phyloP scores from a whole-genome alignment of 345 rosid species.

The Melaleuca alternifolia region DNA sequence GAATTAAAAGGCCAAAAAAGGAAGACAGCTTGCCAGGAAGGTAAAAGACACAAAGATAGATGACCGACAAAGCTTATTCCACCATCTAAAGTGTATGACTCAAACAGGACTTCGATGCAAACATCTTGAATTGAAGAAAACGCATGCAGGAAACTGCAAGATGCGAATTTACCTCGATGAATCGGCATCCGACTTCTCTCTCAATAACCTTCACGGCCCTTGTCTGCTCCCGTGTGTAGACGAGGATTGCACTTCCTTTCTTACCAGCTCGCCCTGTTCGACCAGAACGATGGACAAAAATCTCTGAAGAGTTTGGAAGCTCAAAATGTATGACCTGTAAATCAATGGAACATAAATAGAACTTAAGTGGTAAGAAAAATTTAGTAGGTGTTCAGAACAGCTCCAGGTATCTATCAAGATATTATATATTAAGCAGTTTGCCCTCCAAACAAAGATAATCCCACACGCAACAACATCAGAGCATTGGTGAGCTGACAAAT shows the following conservation, averaged over 20 bases:
- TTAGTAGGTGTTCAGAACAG: not conserved
- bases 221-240: constrained; percentile 59
- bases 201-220: constrained; percentile 58
- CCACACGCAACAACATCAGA: not conserved
- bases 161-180: constrained; percentile 49
- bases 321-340: constrained; percentile 77
- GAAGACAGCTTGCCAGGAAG: not conserved
- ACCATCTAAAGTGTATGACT: not conserved
- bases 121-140: not conserved
- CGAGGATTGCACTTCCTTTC: constrained; percentile 84
- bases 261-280: constrained; percentile 99
- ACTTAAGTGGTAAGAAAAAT: not conserved
- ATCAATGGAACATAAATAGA: not conserved
- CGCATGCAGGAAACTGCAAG: not conserved
- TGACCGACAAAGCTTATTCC: not conserved
- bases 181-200: constrained; percentile 87
- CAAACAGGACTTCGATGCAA: not conserved
- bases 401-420: not conserved
- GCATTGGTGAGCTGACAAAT: not conserved
- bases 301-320: constrained; percentile 83
- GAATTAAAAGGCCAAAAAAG: not conserved
- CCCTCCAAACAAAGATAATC: not conserved
- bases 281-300: constrained; percentile 96
- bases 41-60: not conserved
- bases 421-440: not conserved